Conservation (phyloP, 768 basidiomycete species). For the Macrolepiota fuliginosa region DNA sequence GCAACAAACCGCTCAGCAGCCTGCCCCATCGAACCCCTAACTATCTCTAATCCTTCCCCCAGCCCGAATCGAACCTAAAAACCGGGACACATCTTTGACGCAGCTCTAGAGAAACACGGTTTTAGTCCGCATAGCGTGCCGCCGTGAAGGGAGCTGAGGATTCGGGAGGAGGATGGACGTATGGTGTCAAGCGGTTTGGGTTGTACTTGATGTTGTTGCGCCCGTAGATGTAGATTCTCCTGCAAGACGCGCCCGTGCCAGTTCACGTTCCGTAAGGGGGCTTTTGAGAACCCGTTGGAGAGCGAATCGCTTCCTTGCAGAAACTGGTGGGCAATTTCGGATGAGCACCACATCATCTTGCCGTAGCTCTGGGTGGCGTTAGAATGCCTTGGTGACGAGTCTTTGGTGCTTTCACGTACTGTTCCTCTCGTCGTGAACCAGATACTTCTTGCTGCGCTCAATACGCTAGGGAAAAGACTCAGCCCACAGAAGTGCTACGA, state of each 20-base stretch:
- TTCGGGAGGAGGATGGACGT: not conserved
- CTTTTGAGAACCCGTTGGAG: slow-evolving; percentile 67
- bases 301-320: slow-evolving; percentile 74
- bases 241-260: slow-evolving; percentile 27
- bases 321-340: slow-evolving; percentile 79
- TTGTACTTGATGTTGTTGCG: slow-evolving; percentile 15
- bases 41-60: not conserved
- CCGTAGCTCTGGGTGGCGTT: slow-evolving; percentile 47
- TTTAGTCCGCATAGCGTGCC: not conserved
- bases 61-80: not conserved
- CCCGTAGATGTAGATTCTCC: slow-evolving; percentile 15
- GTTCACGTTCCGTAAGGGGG: slow-evolving; percentile 60
- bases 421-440: slow-evolving; percentile 73
- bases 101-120: not conserved
- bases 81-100: not conserved
- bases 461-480: slow-evolving; percentile 48
- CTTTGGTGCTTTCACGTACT: slow-evolving; percentile 39
- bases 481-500: not conserved
- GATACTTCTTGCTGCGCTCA: slow-evolving; percentile 73
- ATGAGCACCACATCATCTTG: slow-evolving; percentile 72
- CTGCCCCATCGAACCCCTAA: slow-evolving; percentile 11
- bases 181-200: slow-evolving; percentile 1
- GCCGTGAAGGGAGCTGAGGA: not conserved
- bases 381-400: not conserved
- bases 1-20: slow-evolving; percentile 31